A percentile compares a stretch with the other conserved stretches of the same genome.
Conservation (phyloP, 345 rosid species). For the Orychophragmus violaceus region DNA sequence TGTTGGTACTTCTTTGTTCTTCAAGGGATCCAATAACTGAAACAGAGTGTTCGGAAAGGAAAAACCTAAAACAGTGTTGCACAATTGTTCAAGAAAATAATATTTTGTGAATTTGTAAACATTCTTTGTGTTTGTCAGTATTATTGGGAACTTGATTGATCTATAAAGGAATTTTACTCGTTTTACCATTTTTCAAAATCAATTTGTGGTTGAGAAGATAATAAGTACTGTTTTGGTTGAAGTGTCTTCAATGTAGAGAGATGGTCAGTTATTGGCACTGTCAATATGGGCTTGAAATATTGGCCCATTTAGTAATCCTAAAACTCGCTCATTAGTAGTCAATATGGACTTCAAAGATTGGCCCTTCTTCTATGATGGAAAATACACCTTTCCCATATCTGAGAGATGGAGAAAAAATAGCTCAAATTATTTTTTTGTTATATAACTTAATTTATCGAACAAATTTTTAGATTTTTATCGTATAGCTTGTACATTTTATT, state of each 20-base stretch:
- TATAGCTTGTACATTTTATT: too few species aligned
- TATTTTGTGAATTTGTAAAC: not conserved
- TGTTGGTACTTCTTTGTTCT: slow-evolving; percentile 28
- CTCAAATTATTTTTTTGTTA: not conserved
- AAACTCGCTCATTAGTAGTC: not conserved
- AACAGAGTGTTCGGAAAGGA: not conserved
- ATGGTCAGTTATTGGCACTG: not conserved
- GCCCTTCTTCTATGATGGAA: not conserved
- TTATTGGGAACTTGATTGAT: slow-evolving; percentile 5
- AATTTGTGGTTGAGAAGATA: not conserved
- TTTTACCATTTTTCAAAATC: not conserved
- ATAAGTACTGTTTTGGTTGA: not conserved
- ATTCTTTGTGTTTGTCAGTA: not conserved
- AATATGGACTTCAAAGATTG: not conserved
- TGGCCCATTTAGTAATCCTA: not conserved
- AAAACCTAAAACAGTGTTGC: not conserved
- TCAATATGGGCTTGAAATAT: not conserved
- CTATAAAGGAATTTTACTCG: not conserved
- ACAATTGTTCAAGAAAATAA: not conserved
- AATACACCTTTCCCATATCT: not conserved
- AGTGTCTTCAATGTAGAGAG: not conserved
- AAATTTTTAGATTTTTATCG: not conserved
- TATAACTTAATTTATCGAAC: not conserved
- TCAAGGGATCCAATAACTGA: slow-evolving; percentile 23
- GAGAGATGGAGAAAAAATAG: not conserved